Base-by-base conservation (phyloP, 352 stramenopile genomes). In the Halophytophthora polymorphica region DNA sequence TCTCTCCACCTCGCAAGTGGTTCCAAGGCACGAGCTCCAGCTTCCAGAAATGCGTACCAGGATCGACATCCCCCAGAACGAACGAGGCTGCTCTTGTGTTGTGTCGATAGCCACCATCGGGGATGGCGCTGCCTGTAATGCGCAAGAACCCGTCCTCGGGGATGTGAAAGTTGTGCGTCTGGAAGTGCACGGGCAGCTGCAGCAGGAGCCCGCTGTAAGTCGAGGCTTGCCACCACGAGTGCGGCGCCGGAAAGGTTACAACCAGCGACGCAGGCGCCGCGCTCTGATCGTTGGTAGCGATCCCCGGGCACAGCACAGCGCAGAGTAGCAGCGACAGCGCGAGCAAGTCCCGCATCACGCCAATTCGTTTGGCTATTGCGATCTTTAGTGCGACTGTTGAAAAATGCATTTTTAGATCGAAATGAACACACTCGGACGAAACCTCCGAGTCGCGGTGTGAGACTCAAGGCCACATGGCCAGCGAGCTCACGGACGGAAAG, bases 11-110 rank as follows among this genome's bases (percentile, higher is more conserved):
- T 11, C 22, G 18, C 7, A 37, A 45, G 13, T 33, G 23, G 21
- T 51, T 50, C 22, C 31, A 51, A 17, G 50, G 40, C 6, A 56
- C n/a, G 0, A 87, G 52, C 47, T 64, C 29, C 34, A 83, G 53
- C 18, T 40, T 71, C 54, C 69, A 80, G 43, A 85, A 85, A 41
- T 83, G 65, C 15, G 52, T 77, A 0, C 73, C 73, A 0, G 72
- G 64, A 4, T 80, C 73, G 13, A 85, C 38, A 29, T 51, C 43
- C 11, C 23, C 28, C 17, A 71, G n/a, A 17, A 47, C 19, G 19
- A 80, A 25, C 17, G 54, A 61, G 4, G 37, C 63, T 2, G 33
- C 40, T 2, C 38, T 44, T 1, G 38, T 48, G 5, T n/a, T 42
- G 40, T 65, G 50, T 2, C 51, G 50, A 29, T 66, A 50, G 6